phyloP scores from a whole-genome alignment of 2,329 filamentous ascomycete species.

The Apiospora hydei region DNA sequence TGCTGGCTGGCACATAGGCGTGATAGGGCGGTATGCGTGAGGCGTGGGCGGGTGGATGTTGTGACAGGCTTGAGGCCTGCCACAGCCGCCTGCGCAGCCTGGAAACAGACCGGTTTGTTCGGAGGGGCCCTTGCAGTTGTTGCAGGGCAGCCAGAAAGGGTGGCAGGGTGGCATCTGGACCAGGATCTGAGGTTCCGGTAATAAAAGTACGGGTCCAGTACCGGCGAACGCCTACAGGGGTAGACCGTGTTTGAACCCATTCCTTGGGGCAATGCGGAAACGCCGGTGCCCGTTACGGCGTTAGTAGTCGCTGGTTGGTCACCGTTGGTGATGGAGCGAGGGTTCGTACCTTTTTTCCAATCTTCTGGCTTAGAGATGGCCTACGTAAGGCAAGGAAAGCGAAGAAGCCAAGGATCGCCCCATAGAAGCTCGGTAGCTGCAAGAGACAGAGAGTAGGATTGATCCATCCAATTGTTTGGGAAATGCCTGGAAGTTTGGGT shows the following conservation, averaged over 20 bases:
- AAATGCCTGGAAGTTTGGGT: neutral
- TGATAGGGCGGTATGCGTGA: neutral
- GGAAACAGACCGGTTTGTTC: neutral
- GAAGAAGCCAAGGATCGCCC: neutral
- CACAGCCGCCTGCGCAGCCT: neutral
- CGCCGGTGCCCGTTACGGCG: neutral
- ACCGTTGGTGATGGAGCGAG: neutral
- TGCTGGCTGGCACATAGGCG: neutral
- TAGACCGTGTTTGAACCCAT: neutral
- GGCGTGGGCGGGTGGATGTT: neutral
- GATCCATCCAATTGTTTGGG: neutral
- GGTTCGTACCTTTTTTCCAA: neutral
- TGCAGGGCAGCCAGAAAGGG: neutral
- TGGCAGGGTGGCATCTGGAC: neutral
- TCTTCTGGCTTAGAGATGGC: neutral
- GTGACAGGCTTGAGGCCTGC: neutral
- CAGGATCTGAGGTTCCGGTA: neutral
- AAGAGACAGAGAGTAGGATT: neutral
- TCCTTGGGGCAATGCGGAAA: neutral
- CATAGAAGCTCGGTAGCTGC: conserved; percentile 7
- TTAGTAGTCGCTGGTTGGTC: neutral
- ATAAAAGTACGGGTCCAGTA: neutral
- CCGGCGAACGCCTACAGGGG: neutral
- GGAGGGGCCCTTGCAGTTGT: neutral
- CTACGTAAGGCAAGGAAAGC: neutral